Conservation (phyloP, 73 alveolate genomes). For the Paramecium caudatum region DNA sequence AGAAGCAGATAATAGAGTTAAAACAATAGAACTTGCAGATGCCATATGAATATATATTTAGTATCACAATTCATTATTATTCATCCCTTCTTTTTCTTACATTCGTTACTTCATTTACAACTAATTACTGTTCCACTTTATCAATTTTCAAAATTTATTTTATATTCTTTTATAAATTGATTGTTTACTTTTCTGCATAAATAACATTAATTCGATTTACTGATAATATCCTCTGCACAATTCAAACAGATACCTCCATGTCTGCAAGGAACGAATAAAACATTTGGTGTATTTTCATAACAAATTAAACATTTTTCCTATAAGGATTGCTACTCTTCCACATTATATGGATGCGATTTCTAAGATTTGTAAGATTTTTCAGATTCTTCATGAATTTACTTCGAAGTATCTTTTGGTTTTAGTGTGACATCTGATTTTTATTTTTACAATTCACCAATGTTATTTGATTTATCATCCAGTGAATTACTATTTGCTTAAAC, state of each 20-base stretch:
- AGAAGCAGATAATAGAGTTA: not conserved
- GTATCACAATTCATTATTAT: not conserved
- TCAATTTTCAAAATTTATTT: not conserved
- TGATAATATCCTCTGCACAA: slow-evolving; percentile 59
- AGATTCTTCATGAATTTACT: not conserved
- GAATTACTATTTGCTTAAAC: slow-evolving; percentile 22
- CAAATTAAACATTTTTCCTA: slow-evolving; percentile 59
- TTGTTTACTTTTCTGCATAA: slow-evolving; percentile 41
- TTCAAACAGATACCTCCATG: slow-evolving; percentile 51
- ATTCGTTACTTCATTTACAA: slow-evolving; percentile 2
- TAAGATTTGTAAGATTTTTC: not conserved
- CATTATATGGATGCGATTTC: not conserved
- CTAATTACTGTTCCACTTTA: not conserved
- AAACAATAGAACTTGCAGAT: not conserved
- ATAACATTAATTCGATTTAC: slow-evolving; percentile 34
- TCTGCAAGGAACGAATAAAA: slow-evolving; percentile 59
- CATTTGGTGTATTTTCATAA: slow-evolving; percentile 42
- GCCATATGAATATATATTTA: not conserved
- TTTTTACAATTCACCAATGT: not conserved
- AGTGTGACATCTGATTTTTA: not conserved
- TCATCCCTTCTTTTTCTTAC: not conserved
- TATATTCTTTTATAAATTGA: not conserved
- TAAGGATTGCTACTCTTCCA: not conserved
- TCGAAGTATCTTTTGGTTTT: not conserved
- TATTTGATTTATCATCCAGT: slow-evolving; percentile 7